A percentile compares a stretch with the other conserved stretches of the same genome.
phyloP scores from a whole-genome alignment of 352 stramenopile species.

The Globisporangium paddicum region DNA sequence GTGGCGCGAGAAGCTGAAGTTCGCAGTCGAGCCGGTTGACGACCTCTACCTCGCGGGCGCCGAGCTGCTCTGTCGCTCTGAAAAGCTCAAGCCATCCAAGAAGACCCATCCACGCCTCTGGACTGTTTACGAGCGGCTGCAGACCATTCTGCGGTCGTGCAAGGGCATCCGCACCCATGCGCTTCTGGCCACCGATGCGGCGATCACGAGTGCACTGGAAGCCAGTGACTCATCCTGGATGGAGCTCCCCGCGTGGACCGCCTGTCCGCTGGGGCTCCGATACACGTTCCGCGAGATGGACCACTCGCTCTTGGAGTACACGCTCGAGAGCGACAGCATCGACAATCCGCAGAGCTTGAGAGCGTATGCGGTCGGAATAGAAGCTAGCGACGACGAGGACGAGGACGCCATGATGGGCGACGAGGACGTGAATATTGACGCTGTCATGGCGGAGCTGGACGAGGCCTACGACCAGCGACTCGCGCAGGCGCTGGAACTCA shows the following conservation, averaged over 20 bases:
- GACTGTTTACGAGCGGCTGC: slow-evolving; percentile 27
- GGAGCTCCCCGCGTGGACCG: slow-evolving; percentile 30
- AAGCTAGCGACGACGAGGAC: slow-evolving; percentile 11
- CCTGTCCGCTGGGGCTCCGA: slow-evolving; percentile 42
- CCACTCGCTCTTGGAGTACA: slow-evolving; percentile 23
- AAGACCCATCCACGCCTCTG: not conserved
- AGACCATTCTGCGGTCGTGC: slow-evolving; percentile 31
- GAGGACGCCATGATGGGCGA: slow-evolving; percentile 17
- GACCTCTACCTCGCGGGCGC: slow-evolving; percentile 56
- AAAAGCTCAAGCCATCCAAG: slow-evolving; percentile 18
- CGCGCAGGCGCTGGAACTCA: slow-evolving; percentile 27
- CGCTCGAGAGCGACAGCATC: slow-evolving; percentile 44
- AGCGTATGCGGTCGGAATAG: slow-evolving; percentile 28
- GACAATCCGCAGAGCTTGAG: slow-evolving; percentile 12
- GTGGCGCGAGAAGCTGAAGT: slow-evolving; percentile 61
- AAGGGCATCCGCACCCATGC: slow-evolving; percentile 51
- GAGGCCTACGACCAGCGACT: slow-evolving; percentile 35
- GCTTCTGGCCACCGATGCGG: slow-evolving; percentile 20
- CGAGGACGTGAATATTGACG: slow-evolving; percentile 37
- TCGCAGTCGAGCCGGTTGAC: slow-evolving; percentile 49
- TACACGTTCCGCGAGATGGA: slow-evolving; percentile 24
- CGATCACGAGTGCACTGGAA: slow-evolving; percentile 12
- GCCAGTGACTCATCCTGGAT: slow-evolving; percentile 27
- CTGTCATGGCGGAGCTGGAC: slow-evolving; percentile 46
- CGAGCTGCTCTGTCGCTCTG: slow-evolving; percentile 38